A percentile compares a stretch with the other conserved stretches of the same genome.
Evolutionary conservation across 1,139 yeast species (phyloP).

Genomic region (Yamadazyma dushanensis): DNA sequence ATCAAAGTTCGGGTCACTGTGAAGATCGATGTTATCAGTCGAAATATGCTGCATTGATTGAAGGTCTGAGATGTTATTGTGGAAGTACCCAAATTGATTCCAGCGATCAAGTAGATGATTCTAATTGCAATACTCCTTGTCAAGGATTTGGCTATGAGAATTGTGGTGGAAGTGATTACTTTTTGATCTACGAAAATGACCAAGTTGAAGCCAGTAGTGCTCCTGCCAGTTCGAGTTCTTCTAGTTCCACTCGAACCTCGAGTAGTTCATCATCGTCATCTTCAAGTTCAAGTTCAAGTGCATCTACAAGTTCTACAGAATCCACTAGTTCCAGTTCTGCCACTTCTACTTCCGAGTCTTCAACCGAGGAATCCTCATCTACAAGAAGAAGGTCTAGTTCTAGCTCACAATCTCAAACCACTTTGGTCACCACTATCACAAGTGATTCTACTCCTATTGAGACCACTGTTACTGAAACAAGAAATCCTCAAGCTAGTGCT

Average conservation of each 20-base stretch:
- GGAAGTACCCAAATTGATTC: slow-evolving; percentile 46
- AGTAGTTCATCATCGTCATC: slow-evolving; percentile 14
- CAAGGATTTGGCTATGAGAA: slow-evolving; percentile 55
- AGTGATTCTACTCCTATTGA: slow-evolving; percentile 20
- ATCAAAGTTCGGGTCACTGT: slow-evolving; percentile 56
- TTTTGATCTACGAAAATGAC: slow-evolving; percentile 46
- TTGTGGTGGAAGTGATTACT: slow-evolving; percentile 63
- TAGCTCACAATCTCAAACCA: slow-evolving; percentile 13
- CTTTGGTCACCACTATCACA: slow-evolving; percentile 24
- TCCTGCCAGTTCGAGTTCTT: slow-evolving; percentile 9
- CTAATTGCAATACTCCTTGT: slow-evolving; percentile 52
- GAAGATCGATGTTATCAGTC: slow-evolving; percentile 42
- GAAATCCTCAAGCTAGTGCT: slow-evolving; percentile 16
- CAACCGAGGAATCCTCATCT: slow-evolving; percentile 5
- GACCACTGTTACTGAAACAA: slow-evolving; percentile 23
- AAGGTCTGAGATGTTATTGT: slow-evolving; percentile 63
- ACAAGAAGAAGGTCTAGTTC: not conserved
- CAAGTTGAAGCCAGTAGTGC: slow-evolving; percentile 21
- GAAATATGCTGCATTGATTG: slow-evolving; percentile 52
- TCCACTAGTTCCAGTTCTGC: slow-evolving; percentile 4
- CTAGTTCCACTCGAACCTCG: slow-evolving; percentile 9
- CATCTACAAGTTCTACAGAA: slow-evolving; percentile 6
- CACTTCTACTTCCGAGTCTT: slow-evolving; percentile 5
- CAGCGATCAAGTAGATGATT: slow-evolving; percentile 27
- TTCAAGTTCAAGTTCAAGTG: slow-evolving; percentile 8